phyloP scores from a whole-genome alignment of 306 rosid species.

The Malus fusca region DNA sequence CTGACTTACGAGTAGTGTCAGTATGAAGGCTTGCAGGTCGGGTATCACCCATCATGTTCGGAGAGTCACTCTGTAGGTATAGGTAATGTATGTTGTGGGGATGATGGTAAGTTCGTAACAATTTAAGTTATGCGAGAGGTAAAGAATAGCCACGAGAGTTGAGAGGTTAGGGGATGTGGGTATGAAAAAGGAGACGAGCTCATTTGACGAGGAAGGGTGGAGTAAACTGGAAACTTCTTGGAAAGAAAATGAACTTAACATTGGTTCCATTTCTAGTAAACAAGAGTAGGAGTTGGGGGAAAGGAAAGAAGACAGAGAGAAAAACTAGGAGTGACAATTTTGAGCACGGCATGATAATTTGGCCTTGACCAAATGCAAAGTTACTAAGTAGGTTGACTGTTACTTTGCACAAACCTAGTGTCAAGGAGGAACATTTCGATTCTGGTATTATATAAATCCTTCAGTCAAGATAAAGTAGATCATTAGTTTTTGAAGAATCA shows the following conservation, averaged over 20 bases:
- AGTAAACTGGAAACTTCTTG: background rate
- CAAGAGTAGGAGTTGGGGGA: background rate
- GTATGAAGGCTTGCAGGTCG: no score
- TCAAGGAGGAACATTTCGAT: background rate
- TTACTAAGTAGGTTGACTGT: background rate
- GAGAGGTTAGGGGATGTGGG: background rate
- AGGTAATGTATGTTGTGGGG: no score
- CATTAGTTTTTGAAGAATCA: background rate
- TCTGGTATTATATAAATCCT: background rate
- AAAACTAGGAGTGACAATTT: background rate
- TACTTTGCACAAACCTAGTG: background rate
- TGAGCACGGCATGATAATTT: background rate
- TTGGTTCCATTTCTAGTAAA: background rate
- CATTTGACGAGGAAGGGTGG: no score
- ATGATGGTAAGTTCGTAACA: background rate
- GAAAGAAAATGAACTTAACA: background rate
- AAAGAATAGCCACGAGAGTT: background rate
- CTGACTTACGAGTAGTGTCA: background rate
- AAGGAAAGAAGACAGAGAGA: background rate
- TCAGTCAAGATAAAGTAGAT: background rate
- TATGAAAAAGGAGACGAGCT: no score
- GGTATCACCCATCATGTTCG: no score
- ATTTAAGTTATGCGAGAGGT: background rate
- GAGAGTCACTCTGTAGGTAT: no score
- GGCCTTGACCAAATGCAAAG: background rate